phyloP scores from a whole-genome alignment of 1,139 yeast species.

The Hanseniaspora gamundiae region DNA sequence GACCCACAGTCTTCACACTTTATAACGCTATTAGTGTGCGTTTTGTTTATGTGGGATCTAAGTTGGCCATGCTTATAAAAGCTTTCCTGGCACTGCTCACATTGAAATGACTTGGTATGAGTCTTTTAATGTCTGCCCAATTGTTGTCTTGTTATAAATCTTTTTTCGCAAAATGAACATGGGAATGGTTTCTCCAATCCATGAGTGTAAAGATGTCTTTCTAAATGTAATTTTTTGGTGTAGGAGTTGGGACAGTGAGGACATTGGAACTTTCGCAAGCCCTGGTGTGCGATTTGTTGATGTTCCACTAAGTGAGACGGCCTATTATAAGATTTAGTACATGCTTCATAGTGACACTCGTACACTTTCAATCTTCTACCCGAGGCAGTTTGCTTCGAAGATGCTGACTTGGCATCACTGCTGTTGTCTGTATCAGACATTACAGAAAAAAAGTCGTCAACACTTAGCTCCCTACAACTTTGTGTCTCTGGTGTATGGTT shows the following conservation, averaged over 20 bases:
- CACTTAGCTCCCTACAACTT: neutral
- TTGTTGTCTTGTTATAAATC: slow-evolving; percentile 74
- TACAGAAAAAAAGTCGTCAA: neutral
- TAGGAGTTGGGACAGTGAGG: slow-evolving; percentile 53
- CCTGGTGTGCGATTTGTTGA: slow-evolving; percentile 54
- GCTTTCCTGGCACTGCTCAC: slow-evolving; percentile 50
- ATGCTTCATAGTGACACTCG: slow-evolving; percentile 48
- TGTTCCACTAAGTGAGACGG: slow-evolving; percentile 83
- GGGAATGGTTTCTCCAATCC: slow-evolving; percentile 50
- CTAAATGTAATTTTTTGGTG: slow-evolving; percentile 65
- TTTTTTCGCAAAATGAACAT: slow-evolving; percentile 72
- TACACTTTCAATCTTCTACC: slow-evolving; percentile 45
- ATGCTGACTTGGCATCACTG: slow-evolving; percentile 2
- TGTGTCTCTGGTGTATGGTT: neutral
- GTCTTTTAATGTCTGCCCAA: slow-evolving; percentile 68
- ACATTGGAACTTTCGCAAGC: slow-evolving; percentile 69
- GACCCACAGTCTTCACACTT: slow-evolving; percentile 50
- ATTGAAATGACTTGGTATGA: slow-evolving; percentile 58
- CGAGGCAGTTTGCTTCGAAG: slow-evolving; percentile 16
- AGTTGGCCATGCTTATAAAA: slow-evolving; percentile 74
- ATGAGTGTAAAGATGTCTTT: slow-evolving; percentile 59
- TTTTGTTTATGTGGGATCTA: slow-evolving; percentile 54
- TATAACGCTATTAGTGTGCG: slow-evolving; percentile 39
- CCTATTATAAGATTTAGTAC: slow-evolving; percentile 65
- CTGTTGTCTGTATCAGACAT: neutral